Evolutionary conservation across 352 stramenopile species (phyloP).

Genomic region (Phytopythium helicoides): DNA sequence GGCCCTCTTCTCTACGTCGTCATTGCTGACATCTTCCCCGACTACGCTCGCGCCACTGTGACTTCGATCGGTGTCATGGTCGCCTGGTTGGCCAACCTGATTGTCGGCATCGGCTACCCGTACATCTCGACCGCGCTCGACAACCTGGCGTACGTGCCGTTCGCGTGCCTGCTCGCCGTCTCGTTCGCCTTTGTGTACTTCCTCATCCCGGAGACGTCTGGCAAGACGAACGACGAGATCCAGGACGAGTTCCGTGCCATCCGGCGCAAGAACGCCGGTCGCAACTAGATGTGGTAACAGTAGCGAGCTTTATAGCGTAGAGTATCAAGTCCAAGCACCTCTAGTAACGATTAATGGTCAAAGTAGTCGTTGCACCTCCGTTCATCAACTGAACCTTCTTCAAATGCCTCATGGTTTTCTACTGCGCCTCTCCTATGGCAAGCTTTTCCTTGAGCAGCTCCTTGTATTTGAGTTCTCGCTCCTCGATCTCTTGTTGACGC

Average conservation of each 20-base stretch:
- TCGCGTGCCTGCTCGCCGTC: constrained; percentile 19
- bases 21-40: constrained; percentile 42
- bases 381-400: too few relatives aligned
- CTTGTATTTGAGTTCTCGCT: constrained; percentile 65
- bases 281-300: too few relatives aligned
- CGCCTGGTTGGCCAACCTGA: constrained; percentile 33
- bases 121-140: constrained; percentile 32
- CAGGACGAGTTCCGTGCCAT: constrained; percentile 40
- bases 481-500: constrained; percentile 61
- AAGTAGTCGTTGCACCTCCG: too few relatives aligned
- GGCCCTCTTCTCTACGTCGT: constrained; percentile 39
- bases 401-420: too few relatives aligned
- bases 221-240: constrained; percentile 51
- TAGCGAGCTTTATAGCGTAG: too few relatives aligned
- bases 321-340: too few relatives aligned
- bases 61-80: constrained; percentile 27
- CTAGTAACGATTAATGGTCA: too few relatives aligned
- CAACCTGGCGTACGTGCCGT: constrained; percentile 33
- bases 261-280: constrained; percentile 18
- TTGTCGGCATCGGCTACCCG: constrained; percentile 51
- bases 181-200: constrained; percentile 31
- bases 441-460: constrained; percentile 81
- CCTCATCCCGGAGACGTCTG: constrained; percentile 38
- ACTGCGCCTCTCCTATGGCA: constrained; percentile 38
- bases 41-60: constrained; percentile 36